A percentile compares a stretch with the other conserved stretches of the same genome.
These are phyloP conservation scores for Tulasnella sp. DNA, from an alignment of 768 basidiomycete genomes.

Conservation along the genomic window DNA sequence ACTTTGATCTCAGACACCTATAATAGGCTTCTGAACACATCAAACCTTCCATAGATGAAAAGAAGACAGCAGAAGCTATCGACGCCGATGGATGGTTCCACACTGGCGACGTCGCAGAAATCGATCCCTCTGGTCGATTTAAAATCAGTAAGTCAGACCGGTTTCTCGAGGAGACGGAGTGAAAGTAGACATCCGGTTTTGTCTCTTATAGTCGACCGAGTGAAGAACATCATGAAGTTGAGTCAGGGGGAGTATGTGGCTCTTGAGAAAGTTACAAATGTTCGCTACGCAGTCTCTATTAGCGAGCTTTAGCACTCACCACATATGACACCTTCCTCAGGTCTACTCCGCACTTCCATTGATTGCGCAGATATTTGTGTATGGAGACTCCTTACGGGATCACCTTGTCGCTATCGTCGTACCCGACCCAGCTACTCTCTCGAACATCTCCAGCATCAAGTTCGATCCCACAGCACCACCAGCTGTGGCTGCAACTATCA, in stretches of 20 bases:
- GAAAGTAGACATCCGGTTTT: no score
- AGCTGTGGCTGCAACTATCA: constrained; percentile 42
- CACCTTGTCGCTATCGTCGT: constrained; percentile 76
- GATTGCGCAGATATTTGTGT: constrained; percentile 71
- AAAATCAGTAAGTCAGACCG: constrained; percentile 60
- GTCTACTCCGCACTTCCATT: constrained; percentile 57
- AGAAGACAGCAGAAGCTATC: constrained; percentile 67
- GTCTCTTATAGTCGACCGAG: constrained; percentile 50
- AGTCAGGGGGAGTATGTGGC: constrained; percentile 98
- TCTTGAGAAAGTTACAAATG: constrained; percentile 85
- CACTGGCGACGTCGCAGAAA: constrained; percentile 77
- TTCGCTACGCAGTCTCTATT: neutral
- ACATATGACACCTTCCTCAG: neutral
- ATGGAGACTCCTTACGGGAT: constrained; percentile 81
- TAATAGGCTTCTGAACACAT: neutral
- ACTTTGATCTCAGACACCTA: neutral
- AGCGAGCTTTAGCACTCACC: neutral
- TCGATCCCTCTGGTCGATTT: constrained; percentile 69
- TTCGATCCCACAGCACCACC: constrained; percentile 35
- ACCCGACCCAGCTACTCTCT: constrained; percentile 68
- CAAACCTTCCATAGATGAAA: constrained; percentile 43
- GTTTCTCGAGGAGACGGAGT: no score
- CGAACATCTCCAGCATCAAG: constrained; percentile 41
- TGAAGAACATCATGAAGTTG: constrained; percentile 99
- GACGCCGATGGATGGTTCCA: constrained; percentile 89